Conservation (phyloP, 345 rosid species). For the Aquilaria malaccensis region DNA sequence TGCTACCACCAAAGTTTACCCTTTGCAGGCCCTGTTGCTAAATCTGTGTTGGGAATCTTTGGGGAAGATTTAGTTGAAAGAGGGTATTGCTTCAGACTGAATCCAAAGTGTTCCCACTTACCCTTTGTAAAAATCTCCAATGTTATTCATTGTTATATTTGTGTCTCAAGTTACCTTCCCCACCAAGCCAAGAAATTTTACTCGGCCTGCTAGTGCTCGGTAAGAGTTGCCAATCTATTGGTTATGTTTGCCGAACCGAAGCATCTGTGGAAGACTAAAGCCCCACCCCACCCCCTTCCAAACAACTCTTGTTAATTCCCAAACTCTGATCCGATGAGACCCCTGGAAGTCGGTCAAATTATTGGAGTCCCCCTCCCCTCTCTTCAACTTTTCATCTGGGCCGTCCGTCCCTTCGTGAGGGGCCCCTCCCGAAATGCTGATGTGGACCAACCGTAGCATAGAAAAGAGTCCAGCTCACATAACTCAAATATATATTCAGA, state of each 20-base stretch:
- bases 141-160: no score
- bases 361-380: constrained; percentile 7
- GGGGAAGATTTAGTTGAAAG: constrained; percentile 11
- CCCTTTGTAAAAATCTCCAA: not conserved
- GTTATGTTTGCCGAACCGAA: no score
- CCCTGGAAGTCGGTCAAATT: constrained; percentile 13
- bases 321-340: constrained; percentile 9
- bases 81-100: constrained; percentile 17
- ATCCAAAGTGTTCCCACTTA: not conserved
- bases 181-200: no score
- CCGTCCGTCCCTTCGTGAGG: constrained; percentile 16
- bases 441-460: constrained; percentile 18
- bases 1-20: constrained; percentile 9
- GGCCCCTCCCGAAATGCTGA: constrained; percentile 13
- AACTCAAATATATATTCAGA: constrained; percentile 12
- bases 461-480: constrained; percentile 5
- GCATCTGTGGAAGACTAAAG: not conserved
- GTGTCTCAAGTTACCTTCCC: no score
- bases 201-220: no score
- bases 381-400: constrained; percentile 14
- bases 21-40: constrained; percentile 5
- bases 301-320: constrained; percentile 5
- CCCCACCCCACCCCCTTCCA: constrained; percentile 16
- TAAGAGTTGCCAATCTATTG: no score
- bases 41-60: constrained; percentile 21